Evolutionary conservation across 176 grass and related monocot species (phyloP), one percentile per base, ranked within the genome.

Genomic region (Avena insularis): DNA sequence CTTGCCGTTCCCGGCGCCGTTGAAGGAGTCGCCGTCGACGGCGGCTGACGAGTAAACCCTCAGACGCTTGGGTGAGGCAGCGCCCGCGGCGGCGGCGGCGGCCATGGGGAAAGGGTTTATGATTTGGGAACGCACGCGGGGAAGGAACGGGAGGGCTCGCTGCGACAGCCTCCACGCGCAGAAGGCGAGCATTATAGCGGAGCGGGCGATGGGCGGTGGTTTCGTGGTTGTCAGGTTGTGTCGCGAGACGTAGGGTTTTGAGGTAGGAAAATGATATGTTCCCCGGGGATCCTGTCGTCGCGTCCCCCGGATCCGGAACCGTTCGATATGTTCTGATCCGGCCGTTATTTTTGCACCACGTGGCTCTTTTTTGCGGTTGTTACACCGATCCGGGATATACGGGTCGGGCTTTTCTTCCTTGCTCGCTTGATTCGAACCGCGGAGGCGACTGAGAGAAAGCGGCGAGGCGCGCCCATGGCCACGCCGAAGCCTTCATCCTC

Each of bases 1-100:
- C 90, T 82, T 88, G 71, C 86, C 89, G 76, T 54, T 87, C 19
- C 67, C 83, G 16, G 86, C 84, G 40, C 85, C 86, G 51, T 83
- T 86, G 4, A 77, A 82, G 63, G 82, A 91, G 83, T 27, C 53
- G 79, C 74, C 74, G 58, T 64, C 80, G 84, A 40, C 62, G 45
- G 61, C 38, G 11, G 14, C 64, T 8, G 86, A 71, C 43, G 88
- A 78, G 75, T 71, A 89, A 61, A 92, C 76, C 70, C 87, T 84
- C 46, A 91, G 75, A 25, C 89, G 93, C 90, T 93, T 96, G 17
- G 92, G 79, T 23, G 91, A 89, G 48, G 90, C 0, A 43, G 91
- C 54, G 54, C 55, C 79, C 14, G 77, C 75, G 53, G 81, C 53
- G 53, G 53, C 53, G 40, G 46, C 58, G 23, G 83, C 81, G 53